These are phyloP conservation scores for Trichophyton equinum DNA, from an alignment of 2,329 filamentous ascomycete species.

Conservation along the genomic window DNA sequence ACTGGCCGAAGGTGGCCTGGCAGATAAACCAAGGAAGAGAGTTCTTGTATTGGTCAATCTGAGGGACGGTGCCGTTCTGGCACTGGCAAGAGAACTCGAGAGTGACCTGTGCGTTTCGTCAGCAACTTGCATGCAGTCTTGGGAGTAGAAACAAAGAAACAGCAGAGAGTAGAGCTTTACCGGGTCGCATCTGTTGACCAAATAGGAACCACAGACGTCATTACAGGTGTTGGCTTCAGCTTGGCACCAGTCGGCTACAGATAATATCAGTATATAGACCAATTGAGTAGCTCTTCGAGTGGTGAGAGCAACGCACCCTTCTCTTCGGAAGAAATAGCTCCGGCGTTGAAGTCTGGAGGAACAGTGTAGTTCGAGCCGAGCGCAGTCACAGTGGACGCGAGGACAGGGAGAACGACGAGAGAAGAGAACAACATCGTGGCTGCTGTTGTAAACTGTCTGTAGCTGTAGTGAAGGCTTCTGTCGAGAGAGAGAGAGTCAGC, in stretches of 20 bases:
- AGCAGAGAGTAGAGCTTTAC: conserved; percentile 34
- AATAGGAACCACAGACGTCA: conserved; percentile 42
- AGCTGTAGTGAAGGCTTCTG: neutral
- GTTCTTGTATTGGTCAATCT: conserved; percentile 44
- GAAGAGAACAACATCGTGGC: conserved; percentile 31
- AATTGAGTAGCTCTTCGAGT: neutral
- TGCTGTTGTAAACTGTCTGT: neutral
- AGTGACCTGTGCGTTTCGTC: conserved; percentile 26
- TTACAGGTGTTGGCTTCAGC: conserved; percentile 49
- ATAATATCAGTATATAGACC: neutral
- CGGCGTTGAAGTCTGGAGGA: conserved; percentile 32
- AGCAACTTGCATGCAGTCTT: conserved; percentile 9
- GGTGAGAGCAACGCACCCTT: conserved; percentile 19
- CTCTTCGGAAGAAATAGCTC: conserved; percentile 24
- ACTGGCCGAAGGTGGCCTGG: conserved; percentile 39
- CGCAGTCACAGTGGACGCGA: conserved; percentile 35
- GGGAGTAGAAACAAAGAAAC: neutral
- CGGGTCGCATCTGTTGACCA: conserved; percentile 43
- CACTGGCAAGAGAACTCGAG: conserved; percentile 48
- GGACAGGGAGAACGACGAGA: conserved; percentile 36
- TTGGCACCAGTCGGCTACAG: conserved; percentile 43
- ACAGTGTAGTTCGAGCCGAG: conserved; percentile 21
- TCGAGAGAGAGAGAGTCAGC: neutral
- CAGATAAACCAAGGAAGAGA: conserved; percentile 52
- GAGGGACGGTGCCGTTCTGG: conserved; percentile 41